A percentile compares a stretch with the other conserved stretches of the same genome.
Conservation (phyloP, 768 basidiomycete species). For the Astraeus odoratus region DNA sequence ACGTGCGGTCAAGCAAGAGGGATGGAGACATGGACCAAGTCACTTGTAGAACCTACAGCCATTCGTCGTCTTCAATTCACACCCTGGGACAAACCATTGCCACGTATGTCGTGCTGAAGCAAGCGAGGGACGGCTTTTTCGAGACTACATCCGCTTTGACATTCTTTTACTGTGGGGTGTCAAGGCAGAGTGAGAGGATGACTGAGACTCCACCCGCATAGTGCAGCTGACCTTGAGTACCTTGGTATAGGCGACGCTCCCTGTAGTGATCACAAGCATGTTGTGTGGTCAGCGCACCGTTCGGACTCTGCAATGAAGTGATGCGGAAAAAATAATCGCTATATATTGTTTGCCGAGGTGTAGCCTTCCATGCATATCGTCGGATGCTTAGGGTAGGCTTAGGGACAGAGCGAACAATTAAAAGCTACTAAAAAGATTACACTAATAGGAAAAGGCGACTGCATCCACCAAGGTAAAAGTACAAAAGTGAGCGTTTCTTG, state of each 20-base stretch:
- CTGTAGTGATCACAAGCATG: conserved; percentile 80
- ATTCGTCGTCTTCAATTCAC: conserved; percentile 92
- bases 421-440: no score
- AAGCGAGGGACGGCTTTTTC: conserved; percentile 70
- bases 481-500: no score
- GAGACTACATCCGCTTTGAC: conserved; percentile 81
- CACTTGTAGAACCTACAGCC: conserved; percentile 53
- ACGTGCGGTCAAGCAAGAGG: neutral
- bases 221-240: conserved; percentile 52
- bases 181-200: neutral
- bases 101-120: conserved; percentile 57
- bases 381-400: no score
- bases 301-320: conserved; percentile 25
- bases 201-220: neutral
- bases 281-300: conserved; percentile 27
- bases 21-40: no score
- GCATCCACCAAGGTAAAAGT: no score
- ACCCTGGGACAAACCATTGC: conserved; percentile 49
- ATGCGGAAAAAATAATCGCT: no score
- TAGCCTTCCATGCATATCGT: no score
- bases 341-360: no score
- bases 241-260: conserved; percentile 93
- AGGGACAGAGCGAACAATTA: no score
- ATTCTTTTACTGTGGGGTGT: conserved; percentile 48
- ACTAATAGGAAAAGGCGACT: no score